phyloP scores from a whole-genome alignment of 495 filamentous ascomycete species.

The Neurospora sublineolata region DNA sequence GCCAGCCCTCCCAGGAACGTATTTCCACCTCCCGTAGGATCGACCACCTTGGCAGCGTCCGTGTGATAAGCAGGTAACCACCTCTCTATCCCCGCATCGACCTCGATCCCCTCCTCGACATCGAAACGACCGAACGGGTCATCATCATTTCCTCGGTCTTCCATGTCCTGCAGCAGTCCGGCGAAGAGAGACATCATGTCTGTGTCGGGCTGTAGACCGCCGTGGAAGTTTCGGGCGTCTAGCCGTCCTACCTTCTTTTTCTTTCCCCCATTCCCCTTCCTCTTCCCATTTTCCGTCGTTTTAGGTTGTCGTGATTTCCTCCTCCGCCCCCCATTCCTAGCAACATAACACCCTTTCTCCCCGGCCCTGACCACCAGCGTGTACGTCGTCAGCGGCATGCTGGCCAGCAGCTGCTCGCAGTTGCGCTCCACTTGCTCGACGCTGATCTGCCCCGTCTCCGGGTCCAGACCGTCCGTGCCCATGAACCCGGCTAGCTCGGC shows the following conservation, averaged over 20 bases:
- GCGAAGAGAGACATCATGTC: conserved; percentile 44
- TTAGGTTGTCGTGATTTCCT: conserved; percentile 7
- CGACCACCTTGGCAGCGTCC: conserved; percentile 46
- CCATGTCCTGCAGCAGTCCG: conserved; percentile 36
- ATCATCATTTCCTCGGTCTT: conserved; percentile 33
- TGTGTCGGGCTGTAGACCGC: conserved; percentile 37
- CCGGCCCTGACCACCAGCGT: conserved; percentile 43
- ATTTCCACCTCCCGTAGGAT: conserved; percentile 95
- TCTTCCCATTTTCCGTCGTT: background rate
- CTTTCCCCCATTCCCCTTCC: conserved; percentile 3
- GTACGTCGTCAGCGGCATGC: conserved; percentile 43
- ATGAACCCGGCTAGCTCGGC: conserved; percentile 75
- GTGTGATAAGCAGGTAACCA: conserved; percentile 48
- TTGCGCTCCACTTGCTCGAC: conserved; percentile 36
- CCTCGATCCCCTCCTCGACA: background rate
- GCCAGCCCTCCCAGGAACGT: conserved; percentile 79
- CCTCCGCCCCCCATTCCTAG: conserved; percentile 39
- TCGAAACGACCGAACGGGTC: background rate
- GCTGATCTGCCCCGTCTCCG: conserved; percentile 40
- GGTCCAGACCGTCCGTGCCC: conserved; percentile 39
- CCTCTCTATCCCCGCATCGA: conserved; percentile 41
- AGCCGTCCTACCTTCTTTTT: conserved; percentile 28
- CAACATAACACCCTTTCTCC: conserved; percentile 39
- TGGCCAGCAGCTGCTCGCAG: conserved; percentile 40
- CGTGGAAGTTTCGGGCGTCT: conserved; percentile 9